Base-by-base conservation (phyloP, 2,329 filamentous ascomycete genomes). In the Acarospora socialis region DNA sequence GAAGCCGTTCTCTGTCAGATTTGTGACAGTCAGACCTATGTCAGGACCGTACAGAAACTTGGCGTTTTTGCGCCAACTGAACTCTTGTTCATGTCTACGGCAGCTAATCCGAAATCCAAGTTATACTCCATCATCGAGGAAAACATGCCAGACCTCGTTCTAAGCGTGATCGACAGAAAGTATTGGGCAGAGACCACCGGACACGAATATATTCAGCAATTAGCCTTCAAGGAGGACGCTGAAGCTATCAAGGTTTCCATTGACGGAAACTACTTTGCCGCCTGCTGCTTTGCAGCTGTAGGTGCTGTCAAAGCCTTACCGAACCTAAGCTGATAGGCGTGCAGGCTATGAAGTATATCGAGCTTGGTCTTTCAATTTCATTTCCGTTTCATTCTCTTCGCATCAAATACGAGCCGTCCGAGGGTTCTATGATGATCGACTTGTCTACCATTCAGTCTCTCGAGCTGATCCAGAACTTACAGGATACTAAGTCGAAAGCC, bases 341-440 rank as follows among this genome's bases (percentile, higher is more conserved):
- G 3, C 32, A 92, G 82, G 79, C 66, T 3, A 63, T 95, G 50
- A 82, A 81, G 46, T 92, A 81, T 50, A 68, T 92, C 28, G 80
- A 92, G 35, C 55, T 77, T 1, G 70, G 73, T 5, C 65, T 83
- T 38, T 65, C 65, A 3, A 65, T 77, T 37, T 71, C 66, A 1
- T 90, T 93, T 49, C 66, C 73, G 3, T 63, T 68, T n/a, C 77
- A 90, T 49, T 86, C 86, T 13, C 67, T 95, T 19, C 73, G 83
- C 3, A 78, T 95, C 47, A 77, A 74, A 40, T 94, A 92, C 44
- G 77, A 87, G 46, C 79, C 84, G 1, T 84, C 83, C 0, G 81
- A 92, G 49, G 81, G 87, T 15, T 81, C 83, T 1, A 93, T 95
- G 86, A 82, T 92, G 70, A 92, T 95, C 44, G 87, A 94, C 46